Evolutionary conservation across 148 eudicot species (phyloP).

Genomic region (Pharnaceum exiguum): DNA sequence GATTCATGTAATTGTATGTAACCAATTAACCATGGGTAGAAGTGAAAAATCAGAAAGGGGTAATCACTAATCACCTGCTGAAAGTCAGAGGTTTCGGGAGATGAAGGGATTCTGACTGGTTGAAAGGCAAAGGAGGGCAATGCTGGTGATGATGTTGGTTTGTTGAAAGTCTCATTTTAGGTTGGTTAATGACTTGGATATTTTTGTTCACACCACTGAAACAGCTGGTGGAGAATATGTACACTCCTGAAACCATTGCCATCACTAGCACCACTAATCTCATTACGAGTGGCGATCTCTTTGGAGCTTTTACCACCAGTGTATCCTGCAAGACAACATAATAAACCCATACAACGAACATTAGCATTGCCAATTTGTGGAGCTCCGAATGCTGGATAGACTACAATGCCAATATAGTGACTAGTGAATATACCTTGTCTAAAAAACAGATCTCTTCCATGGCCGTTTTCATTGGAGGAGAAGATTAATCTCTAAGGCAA

Average conservation of each 20-base stretch:
- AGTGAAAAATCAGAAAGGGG: background rate
- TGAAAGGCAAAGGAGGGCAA: conserved; percentile 3
- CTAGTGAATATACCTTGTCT: conserved; percentile 35
- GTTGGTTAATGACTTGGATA: conserved; percentile 27
- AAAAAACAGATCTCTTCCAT: conserved; percentile 27
- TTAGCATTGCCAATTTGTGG: background rate
- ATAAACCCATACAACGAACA: background rate
- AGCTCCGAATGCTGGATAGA: no score
- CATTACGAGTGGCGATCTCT: conserved; percentile 52
- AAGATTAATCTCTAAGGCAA: no score
- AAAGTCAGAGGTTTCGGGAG: conserved; percentile 58
- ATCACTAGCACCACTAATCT: conserved; percentile 48
- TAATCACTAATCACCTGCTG: conserved; percentile 24
- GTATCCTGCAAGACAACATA: conserved; percentile 29
- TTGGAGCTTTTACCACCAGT: conserved; percentile 39
- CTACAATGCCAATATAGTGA: no score
- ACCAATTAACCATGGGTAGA: no score
- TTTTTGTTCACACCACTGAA: conserved; percentile 29
- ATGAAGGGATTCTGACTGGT: conserved; percentile 22
- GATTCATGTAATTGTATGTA: no score
- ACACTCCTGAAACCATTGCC: conserved; percentile 51
- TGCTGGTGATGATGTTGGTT: conserved; percentile 5
- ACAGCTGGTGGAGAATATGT: conserved; percentile 38
- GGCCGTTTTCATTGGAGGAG: conserved; percentile 20
- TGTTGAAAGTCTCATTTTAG: conserved; percentile 11